phyloP scores from a whole-genome alignment of 192 early-diverging fungal species.

The Rhizophagus sp. region DNA sequence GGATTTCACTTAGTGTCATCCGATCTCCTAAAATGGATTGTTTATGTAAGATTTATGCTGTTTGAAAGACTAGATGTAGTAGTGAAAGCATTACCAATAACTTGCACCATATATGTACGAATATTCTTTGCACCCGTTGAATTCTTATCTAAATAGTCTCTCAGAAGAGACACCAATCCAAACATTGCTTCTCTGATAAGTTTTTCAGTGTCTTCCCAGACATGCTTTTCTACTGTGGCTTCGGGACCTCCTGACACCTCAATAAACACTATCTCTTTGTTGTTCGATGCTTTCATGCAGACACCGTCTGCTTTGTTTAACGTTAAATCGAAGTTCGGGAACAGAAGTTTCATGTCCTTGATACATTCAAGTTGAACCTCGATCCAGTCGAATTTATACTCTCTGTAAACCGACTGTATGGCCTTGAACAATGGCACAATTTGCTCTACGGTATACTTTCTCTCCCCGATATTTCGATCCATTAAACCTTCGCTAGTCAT shows the following conservation, averaged over 20 bases:
- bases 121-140: constrained; percentile 1
- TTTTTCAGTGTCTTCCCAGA: neutral
- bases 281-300: neutral
- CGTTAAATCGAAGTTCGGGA: constrained; percentile 10
- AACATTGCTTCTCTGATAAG: constrained; percentile 26
- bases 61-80: neutral
- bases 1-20: neutral
- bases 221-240: neutral
- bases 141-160: constrained; percentile 27
- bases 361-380: neutral
- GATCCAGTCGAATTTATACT: neutral
- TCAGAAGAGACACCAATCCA: constrained; percentile 21
- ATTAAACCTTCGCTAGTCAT: too few species aligned
- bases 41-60: neutral
- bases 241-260: neutral
- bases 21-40: constrained; percentile 13
- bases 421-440: neutral
- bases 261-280: constrained; percentile 19
- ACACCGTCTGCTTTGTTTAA: constrained; percentile 22
- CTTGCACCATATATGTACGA: constrained; percentile 7
- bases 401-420: constrained; percentile 22
- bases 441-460: too few species aligned
- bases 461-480: too few species aligned
- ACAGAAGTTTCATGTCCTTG: constrained; percentile 13
- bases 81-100: constrained; percentile 28